Evolutionary conservation across 257 asterid species (phyloP).

Genomic region (Salvia hispanica): DNA sequence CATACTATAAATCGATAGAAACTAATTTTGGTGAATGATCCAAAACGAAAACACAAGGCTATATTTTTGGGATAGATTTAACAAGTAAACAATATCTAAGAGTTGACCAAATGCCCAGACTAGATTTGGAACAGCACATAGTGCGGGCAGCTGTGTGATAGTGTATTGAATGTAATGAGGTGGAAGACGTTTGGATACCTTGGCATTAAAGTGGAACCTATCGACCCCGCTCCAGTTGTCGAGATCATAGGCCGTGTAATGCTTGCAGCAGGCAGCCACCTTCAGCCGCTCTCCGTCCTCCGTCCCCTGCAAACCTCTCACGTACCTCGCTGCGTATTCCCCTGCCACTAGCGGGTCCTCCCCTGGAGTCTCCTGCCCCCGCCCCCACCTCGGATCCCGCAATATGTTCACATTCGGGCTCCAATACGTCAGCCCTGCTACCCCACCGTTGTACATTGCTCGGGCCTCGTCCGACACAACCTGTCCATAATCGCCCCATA

Average conservation of each 20-base stretch:
- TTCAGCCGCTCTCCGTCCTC: slow-evolving; percentile 64
- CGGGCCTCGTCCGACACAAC: slow-evolving; percentile 86
- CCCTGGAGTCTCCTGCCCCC: slow-evolving; percentile 94
- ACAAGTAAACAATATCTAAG: no score
- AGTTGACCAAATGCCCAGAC: no score
- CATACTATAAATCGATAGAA: no score
- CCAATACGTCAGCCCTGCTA: slow-evolving; percentile 84
- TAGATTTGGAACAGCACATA: no score
- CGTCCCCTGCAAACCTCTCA: slow-evolving; percentile 69
- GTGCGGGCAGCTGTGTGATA: no score
- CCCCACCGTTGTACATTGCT: slow-evolving; percentile 84
- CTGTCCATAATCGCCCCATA: no score
- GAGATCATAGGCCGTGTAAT: slow-evolving; percentile 84
- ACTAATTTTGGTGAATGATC: no score
- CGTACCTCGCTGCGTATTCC: slow-evolving; percentile 68
- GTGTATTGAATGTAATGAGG: no score
- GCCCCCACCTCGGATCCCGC: slow-evolving; percentile 93
- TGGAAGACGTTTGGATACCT: slow-evolving; percentile 41
- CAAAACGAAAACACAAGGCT: no score
- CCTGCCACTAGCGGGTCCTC: slow-evolving; percentile 80
- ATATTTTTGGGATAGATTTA: no score
- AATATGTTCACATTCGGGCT: slow-evolving; percentile 88
- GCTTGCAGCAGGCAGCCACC: slow-evolving; percentile 92
- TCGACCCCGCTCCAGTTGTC: slow-evolving; percentile 85
- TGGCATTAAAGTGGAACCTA: slow-evolving; percentile 79